Evolutionary conservation across 2,329 filamentous ascomycete species (phyloP), one percentile per base, ranked within the genome.

Genomic region (Cladosporium sp.): DNA sequence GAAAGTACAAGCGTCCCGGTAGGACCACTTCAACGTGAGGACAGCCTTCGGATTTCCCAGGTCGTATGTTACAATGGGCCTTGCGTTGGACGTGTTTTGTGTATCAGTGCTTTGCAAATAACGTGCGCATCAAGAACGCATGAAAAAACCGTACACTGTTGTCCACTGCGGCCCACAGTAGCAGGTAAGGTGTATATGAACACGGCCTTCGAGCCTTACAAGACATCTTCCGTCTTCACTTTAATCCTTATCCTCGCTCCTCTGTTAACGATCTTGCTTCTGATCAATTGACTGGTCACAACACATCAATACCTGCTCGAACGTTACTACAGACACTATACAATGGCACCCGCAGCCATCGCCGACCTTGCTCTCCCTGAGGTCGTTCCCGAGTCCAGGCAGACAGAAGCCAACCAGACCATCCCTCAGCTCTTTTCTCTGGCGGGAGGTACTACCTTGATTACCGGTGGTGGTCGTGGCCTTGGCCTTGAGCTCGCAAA

Each of bases 401-500:
- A 55, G 52, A 55, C 52, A 13, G 20, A 34, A 22, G 52, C 52
- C 4, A 55, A 55, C 40, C 40, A 55, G 52, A 35, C 32, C 13
- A 19, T 55, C n/a, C 52, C 52, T 24, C 32, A 55, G 32, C 52
- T 55, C 52, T 55, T 55, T n/a, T 55, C 52, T 2, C 53, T 63
- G 4, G 22, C 51, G 13, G 60, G 59, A 25, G 58, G 62, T 12
- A 56, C 58, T 9, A 47, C 66, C 15, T 61, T 64, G 4, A 61
- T 70, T 20, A 70, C 68, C 17, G 68, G 68, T n/a, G 68, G 64
- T 10, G 67, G 64, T 6, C 58, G 67, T 42, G 68, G 68, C 2
- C 58, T 70, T 15, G 68, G 68, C 1, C 64, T 70, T n/a, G 65
- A 67, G 24, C 60, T 70, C 28, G 68, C 66, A n/a, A 61, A 65